phyloP scores from a whole-genome alignment of 495 filamentous ascomycete genomes.

The Aspergillus leporis region DNA sequence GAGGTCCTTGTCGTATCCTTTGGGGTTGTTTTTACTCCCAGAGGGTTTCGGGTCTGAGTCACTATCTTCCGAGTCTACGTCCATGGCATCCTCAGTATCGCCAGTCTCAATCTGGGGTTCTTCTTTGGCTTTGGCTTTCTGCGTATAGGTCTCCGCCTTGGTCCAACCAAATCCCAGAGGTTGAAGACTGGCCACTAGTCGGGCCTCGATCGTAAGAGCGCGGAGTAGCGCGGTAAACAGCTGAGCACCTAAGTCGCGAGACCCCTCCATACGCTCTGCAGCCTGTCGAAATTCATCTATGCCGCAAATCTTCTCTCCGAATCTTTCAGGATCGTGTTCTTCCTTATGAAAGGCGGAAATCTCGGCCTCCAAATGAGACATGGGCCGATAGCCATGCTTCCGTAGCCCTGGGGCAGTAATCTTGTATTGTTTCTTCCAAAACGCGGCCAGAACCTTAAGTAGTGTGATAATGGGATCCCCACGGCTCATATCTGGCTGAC shows the following conservation, averaged over 20 bases:
- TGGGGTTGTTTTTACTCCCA: conserved; percentile 23
- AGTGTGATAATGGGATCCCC: conserved; percentile 83
- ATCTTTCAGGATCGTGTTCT: conserved; percentile 56
- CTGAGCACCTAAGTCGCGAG: conserved; percentile 83
- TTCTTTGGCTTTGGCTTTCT: conserved; percentile 46
- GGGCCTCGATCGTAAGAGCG: conserved; percentile 75
- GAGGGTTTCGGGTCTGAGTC: conserved; percentile 16
- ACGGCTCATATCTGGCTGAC: conserved; percentile 69
- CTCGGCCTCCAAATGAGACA: conserved; percentile 65
- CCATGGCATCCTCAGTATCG: conserved; percentile 16
- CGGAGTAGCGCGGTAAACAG: conserved; percentile 89
- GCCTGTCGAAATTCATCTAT: conserved; percentile 65
- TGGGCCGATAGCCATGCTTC: conserved; percentile 82
- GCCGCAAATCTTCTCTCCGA: conserved; percentile 72
- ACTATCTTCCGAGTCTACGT: conserved; percentile 22
- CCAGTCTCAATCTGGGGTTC: conserved; percentile 9
- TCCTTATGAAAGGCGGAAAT: conserved; percentile 62
- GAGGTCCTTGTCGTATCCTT: conserved; percentile 63
- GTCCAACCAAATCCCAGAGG: conserved; percentile 90
- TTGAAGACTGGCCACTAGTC: conserved; percentile 82
- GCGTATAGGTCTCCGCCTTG: conserved; percentile 63
- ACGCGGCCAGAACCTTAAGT: conserved; percentile 71
- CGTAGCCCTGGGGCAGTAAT: conserved; percentile 78
- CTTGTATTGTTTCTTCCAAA: conserved; percentile 85
- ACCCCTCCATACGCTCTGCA: conserved; percentile 75